Percentiles rank a stretch among this genome's conserved stretches.
Evolutionary conservation across 352 stramenopile genomes (phyloP).

Genomic region (Phytophthora colocasiae): DNA sequence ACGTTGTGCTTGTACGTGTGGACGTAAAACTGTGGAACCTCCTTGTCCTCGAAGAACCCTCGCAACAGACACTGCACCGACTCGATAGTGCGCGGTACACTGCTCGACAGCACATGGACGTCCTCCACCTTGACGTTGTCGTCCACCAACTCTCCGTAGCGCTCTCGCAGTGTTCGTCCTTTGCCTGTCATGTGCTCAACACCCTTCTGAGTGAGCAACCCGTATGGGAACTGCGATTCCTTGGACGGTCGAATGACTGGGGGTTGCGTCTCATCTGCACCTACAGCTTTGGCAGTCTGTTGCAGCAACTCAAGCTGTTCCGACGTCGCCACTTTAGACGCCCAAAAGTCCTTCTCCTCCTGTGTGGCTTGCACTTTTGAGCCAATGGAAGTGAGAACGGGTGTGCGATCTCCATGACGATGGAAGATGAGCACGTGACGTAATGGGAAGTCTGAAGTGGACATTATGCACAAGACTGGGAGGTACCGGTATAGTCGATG

Average conservation of each 20-base stretch:
- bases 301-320: conserved; percentile 60
- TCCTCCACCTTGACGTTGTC: conserved; percentile 41
- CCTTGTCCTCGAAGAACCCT: conserved; percentile 62
- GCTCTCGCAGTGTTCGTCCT: conserved; percentile 50
- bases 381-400: conserved; percentile 69
- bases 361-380: conserved; percentile 57
- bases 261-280: conserved; percentile 48
- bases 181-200: conserved; percentile 78
- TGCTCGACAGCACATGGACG: conserved; percentile 84
- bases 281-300: conserved; percentile 57
- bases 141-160: conserved; percentile 56
- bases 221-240: conserved; percentile 55
- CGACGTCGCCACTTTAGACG: conserved; percentile 53
- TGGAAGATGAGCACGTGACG: conserved; percentile 84
- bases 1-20: conserved; percentile 75
- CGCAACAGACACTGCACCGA: conserved; percentile 79
- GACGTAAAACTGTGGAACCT: conserved; percentile 54
- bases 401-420: conserved; percentile 82
- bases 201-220: conserved; percentile 67
- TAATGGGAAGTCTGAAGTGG: conserved; percentile 50
- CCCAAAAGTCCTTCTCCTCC: conserved; percentile 73
- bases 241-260: conserved; percentile 52
- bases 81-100: conserved; percentile 75
- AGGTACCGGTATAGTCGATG: not conserved
- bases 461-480: conserved; percentile 20